Conservation (phyloP, 768 basidiomycete species). For the Basidioascus undulatus region DNA sequence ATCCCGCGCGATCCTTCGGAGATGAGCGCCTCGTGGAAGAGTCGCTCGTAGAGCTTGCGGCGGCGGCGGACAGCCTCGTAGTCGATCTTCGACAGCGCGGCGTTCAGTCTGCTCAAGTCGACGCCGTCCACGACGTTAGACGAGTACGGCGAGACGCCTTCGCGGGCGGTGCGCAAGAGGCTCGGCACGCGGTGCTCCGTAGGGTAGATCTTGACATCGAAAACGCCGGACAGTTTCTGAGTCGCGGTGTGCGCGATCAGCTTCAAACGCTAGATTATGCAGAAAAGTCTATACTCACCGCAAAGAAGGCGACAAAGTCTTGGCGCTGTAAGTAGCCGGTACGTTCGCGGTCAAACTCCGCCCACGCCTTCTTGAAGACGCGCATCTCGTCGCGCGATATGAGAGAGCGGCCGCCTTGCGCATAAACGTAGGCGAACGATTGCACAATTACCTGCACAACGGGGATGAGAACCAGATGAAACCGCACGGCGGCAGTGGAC, state of each 20-base stretch:
- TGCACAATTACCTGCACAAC: conserved; percentile 37
- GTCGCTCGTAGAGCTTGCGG: conserved; percentile 40
- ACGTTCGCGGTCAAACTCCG: conserved; percentile 48
- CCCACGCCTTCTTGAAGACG: conserved; percentile 83
- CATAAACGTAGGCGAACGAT: conserved; percentile 87
- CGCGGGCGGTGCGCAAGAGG: conserved; percentile 25
- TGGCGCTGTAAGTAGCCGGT: conserved; percentile 52
- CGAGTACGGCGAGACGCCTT: conserved; percentile 11
- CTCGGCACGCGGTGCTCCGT: conserved; percentile 35
- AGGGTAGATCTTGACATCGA: conserved; percentile 71
- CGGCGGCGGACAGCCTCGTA: conserved; percentile 35
- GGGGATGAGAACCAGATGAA: background rate
- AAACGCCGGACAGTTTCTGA: conserved; percentile 60
- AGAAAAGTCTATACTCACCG: conserved; percentile 27
- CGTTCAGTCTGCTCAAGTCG: conserved; percentile 37
- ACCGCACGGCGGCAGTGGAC: background rate
- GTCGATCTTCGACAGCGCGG: conserved; percentile 39
- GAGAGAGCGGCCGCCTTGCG: too few relatives aligned
- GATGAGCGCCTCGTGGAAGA: conserved; percentile 70
- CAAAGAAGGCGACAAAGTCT: conserved; percentile 54
- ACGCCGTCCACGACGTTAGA: conserved; percentile 26
- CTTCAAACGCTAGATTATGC: background rate
- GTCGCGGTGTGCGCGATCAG: conserved; percentile 1
- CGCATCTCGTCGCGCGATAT: conserved; percentile 82
- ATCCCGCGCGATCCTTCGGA: conserved; percentile 52